phyloP scores from a whole-genome alignment of 2,329 filamentous ascomycete genomes.

The Zasmidium angulare region DNA sequence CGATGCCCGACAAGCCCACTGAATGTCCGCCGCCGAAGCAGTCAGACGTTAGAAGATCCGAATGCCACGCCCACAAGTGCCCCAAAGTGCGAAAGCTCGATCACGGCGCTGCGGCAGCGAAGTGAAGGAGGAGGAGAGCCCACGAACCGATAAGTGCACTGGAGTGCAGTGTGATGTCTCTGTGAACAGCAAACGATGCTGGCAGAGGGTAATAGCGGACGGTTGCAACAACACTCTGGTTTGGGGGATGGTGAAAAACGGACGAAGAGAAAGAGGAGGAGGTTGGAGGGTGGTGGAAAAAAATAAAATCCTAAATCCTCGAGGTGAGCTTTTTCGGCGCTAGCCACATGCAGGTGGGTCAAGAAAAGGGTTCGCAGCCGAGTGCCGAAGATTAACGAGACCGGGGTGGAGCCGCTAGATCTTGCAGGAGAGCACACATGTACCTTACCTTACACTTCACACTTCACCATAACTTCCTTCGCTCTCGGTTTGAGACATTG shows the following conservation, averaged over 20 bases:
- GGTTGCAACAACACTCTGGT: conserved; percentile 16
- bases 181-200: conserved; percentile 3
- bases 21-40: conserved; percentile 21
- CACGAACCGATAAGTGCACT: conserved; percentile 26
- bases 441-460: neutral
- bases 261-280: conserved; percentile 2
- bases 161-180: neutral
- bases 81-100: conserved; percentile 24
- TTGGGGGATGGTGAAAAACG: neutral
- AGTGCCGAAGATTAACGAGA: neutral
- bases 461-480: too few species aligned
- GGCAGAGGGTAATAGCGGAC: conserved; percentile 8
- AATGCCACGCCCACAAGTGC: conserved; percentile 26
- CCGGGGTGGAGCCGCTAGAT: neutral
- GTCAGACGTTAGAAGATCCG: conserved; percentile 13
- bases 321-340: neutral
- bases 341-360: too few species aligned
- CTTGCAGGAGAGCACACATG: neutral
- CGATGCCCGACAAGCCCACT: conserved; percentile 28
- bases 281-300: neutral
- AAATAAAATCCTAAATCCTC: neutral
- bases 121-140: conserved; percentile 29
- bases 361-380: neutral
- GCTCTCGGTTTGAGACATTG: too few species aligned
- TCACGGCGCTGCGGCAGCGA: conserved; percentile 24